Conservation (phyloP, 23 red algal genomes). For the Chondrus crispus region DNA sequence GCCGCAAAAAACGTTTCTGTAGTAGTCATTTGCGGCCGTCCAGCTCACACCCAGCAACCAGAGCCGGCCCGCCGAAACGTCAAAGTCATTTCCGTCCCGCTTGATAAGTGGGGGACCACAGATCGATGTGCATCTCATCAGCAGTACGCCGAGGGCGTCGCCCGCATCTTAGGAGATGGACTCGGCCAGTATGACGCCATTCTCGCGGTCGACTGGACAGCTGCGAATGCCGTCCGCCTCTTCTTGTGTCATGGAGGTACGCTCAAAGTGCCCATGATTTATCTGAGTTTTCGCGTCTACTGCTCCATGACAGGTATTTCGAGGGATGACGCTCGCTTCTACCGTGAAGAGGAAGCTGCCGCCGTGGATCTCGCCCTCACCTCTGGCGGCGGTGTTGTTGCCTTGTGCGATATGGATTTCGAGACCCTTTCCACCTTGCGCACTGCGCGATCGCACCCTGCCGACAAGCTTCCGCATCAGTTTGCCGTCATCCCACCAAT, state of each 20-base stretch:
- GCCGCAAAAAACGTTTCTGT: not conserved
- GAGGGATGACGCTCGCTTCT: not conserved
- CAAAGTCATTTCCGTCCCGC: not conserved
- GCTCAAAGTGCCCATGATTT: slow-evolving; percentile 5
- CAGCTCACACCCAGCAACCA: not conserved
- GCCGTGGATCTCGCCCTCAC: not conserved
- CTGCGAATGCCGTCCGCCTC: not conserved
- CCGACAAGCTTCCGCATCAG: not conserved
- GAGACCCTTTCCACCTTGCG: not conserved
- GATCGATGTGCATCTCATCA: not conserved
- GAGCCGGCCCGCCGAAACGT: not conserved
- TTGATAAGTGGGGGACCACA: not conserved
- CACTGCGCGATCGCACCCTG: too few relatives aligned
- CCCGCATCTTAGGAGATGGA: not conserved
- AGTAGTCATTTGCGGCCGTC: not conserved
- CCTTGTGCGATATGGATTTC: not conserved
- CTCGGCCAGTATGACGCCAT: not conserved
- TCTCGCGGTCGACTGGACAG: slow-evolving; percentile 27
- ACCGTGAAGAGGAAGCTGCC: not conserved
- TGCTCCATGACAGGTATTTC: not conserved
- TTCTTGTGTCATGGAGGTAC: not conserved
- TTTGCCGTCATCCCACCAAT: slow-evolving; percentile 7
- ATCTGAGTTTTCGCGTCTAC: slow-evolving; percentile 6
- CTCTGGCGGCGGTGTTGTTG: slow-evolving; percentile 5
- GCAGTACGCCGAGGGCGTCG: not conserved